Percentiles rank a stretch among this genome's conserved stretches.
Evolutionary conservation across 2,329 filamentous ascomycete species (phyloP).

Genomic region (Tolypocladium endophyticum): DNA sequence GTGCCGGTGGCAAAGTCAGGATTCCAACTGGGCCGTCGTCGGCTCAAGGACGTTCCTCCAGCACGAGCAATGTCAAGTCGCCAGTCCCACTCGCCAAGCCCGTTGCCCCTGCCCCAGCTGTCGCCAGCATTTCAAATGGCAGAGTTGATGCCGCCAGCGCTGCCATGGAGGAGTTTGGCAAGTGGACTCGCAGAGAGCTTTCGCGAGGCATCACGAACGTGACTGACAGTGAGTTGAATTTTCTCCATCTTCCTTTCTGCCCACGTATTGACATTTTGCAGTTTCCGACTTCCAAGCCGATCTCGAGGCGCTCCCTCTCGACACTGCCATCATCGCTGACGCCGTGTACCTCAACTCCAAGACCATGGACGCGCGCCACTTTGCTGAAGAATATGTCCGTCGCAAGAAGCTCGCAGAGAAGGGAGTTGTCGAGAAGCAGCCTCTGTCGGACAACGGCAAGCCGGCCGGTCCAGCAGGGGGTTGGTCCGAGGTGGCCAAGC

Average conservation of each 20-base stretch:
- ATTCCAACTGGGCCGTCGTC: constrained; percentile 49
- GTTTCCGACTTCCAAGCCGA: constrained; percentile 73
- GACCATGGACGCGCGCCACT: constrained; percentile 86
- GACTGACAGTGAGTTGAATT: constrained; percentile 38
- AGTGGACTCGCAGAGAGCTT: constrained; percentile 79
- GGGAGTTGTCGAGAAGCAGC: constrained; percentile 71
- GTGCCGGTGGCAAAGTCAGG: constrained; percentile 87
- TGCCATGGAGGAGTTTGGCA: constrained; percentile 86
- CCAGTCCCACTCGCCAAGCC: constrained; percentile 39
- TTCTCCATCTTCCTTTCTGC: constrained; percentile 18
- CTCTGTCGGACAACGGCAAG: constrained; percentile 40
- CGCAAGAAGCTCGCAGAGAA: constrained; percentile 90
- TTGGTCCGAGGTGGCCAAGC: constrained; percentile 97
- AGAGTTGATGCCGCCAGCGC: constrained; percentile 24
- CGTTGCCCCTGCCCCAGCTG: constrained; percentile 33
- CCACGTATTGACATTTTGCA: constrained; percentile 19
- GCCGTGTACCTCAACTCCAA: constrained; percentile 78
- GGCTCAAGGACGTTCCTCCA: constrained; percentile 35
- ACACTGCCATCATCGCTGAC: constrained; percentile 76
- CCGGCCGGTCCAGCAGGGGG: constrained; percentile 47
- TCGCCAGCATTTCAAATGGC: constrained; percentile 27
- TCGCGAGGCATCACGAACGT: constrained; percentile 54
- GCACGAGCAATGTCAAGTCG: constrained; percentile 30
- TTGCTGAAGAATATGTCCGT: constrained; percentile 87
- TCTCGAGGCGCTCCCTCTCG: constrained; percentile 64